Evolutionary conservation across 208 protist species (phyloP).

Genomic region (Vickermania spadyakhi): DNA sequence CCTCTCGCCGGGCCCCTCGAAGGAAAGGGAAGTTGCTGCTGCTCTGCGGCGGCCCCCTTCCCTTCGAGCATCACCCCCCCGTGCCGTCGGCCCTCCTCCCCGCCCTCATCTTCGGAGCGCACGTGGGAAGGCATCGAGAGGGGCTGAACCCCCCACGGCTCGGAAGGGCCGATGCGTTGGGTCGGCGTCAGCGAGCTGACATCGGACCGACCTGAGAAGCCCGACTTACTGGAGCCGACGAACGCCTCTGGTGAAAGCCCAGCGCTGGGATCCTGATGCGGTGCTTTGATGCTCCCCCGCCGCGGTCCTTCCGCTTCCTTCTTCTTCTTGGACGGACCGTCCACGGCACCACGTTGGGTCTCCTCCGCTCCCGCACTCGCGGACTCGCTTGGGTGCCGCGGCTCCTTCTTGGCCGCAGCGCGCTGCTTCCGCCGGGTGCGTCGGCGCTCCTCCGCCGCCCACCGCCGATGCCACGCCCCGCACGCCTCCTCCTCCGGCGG

Average conservation of each 20-base stretch:
- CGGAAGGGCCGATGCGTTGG: background rate
- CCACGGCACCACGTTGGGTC: background rate
- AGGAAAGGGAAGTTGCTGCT: too few species aligned
- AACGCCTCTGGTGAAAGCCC: background rate
- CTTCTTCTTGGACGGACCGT: background rate
- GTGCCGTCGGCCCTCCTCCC: too few species aligned
- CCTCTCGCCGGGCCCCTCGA: too few species aligned
- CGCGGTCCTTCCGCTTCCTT: background rate
- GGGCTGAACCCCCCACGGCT: background rate
- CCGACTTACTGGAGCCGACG: background rate
- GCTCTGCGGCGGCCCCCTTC: too few species aligned
- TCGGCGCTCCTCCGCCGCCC: background rate
- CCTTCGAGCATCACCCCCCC: too few species aligned
- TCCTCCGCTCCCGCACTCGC: background rate
- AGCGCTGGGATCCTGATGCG: background rate
- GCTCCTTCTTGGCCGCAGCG: too few species aligned
- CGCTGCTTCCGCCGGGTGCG: background rate
- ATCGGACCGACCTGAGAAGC: background rate
- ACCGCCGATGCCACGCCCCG: background rate
- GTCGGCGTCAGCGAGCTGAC: background rate
- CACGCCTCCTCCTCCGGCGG: constrained; percentile 5
- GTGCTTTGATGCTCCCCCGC: background rate
- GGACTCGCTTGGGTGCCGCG: too few species aligned
- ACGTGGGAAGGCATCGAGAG: background rate
- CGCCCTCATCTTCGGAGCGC: background rate